Conservation (phyloP, 345 rosid genomes). For the Microcos paniculata region DNA sequence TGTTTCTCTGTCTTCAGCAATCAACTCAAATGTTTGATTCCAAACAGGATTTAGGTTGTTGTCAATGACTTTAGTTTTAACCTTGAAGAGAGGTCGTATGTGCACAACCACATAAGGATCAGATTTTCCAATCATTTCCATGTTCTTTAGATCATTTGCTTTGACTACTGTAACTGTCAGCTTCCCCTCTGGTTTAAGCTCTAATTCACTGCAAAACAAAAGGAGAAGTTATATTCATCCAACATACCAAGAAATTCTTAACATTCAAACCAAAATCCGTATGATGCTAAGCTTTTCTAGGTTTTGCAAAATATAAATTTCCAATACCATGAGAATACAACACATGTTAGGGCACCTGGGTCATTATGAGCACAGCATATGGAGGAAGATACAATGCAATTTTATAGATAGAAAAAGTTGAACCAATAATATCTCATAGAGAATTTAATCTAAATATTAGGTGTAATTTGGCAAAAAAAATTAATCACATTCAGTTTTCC, state of each 20-base stretch:
- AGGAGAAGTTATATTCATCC: conserved; percentile 5
- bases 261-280: neutral
- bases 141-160: conserved; percentile 90
- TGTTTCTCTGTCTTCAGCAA: conserved; percentile 98
- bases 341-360: no score
- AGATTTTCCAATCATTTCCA: conserved; percentile 98
- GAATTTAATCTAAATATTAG: neutral
- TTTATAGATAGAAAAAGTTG: neutral
- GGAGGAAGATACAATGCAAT: neutral
- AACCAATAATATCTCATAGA: neutral
- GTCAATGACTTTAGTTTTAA: conserved; percentile 74
- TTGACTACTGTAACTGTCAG: conserved; percentile 61
- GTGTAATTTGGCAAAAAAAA: neutral
- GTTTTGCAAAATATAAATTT: no score
- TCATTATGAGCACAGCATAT: no score
- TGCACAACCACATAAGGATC: conserved; percentile 85
- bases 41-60: conserved; percentile 96
- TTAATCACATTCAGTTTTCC: neutral
- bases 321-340: no score
- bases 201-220: conserved; percentile 69
- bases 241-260: neutral
- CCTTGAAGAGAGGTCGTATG: conserved; percentile 81
- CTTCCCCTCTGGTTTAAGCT: conserved; percentile 95
- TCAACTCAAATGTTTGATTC: conserved; percentile 81
- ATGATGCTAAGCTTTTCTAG: neutral